Conservation (phyloP, 2,329 filamentous ascomycete genomes). For the Aspergillus pseudotamarii region DNA sequence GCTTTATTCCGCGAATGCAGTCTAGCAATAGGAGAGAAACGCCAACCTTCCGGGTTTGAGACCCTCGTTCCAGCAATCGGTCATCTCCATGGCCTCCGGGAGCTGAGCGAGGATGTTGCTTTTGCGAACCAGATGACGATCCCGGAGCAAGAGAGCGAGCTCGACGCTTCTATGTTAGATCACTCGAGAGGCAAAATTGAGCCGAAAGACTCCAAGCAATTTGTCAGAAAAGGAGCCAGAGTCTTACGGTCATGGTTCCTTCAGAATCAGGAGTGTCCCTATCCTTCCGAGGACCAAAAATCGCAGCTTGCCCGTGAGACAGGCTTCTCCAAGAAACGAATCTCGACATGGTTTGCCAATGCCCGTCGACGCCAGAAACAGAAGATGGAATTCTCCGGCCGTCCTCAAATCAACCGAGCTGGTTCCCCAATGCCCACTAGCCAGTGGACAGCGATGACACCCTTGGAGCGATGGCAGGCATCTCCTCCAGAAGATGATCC, state of each 20-base stretch:
- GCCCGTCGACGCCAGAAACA: slow-evolving; percentile 52
- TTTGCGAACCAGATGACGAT: slow-evolving; percentile 4
- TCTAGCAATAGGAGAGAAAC: slow-evolving; percentile 49
- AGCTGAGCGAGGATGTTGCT: slow-evolving; percentile 34
- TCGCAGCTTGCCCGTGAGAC: slow-evolving; percentile 44
- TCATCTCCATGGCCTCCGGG: slow-evolving; percentile 53
- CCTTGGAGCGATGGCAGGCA: slow-evolving; percentile 50
- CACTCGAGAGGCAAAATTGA: slow-evolving; percentile 11
- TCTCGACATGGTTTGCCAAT: slow-evolving; percentile 57
- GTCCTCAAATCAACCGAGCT: slow-evolving; percentile 33
- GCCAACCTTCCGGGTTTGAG: slow-evolving; percentile 51
- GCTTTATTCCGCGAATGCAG: slow-evolving; percentile 56
- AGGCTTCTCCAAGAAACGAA: slow-evolving; percentile 50
- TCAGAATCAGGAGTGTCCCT: slow-evolving; percentile 50
- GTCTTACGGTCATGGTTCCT: slow-evolving; percentile 52
- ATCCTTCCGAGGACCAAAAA: slow-evolving; percentile 54
- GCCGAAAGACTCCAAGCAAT: slow-evolving; percentile 39
- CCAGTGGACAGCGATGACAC: slow-evolving; percentile 44
- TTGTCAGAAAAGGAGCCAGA: slow-evolving; percentile 49
- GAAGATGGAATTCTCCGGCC: slow-evolving; percentile 20
- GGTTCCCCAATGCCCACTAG: slow-evolving; percentile 50
- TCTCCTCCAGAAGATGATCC: slow-evolving; percentile 53
- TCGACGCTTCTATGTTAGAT: not conserved
- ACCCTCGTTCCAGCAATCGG: slow-evolving; percentile 52
- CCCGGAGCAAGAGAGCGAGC: not conserved